Evolutionary conservation across 2,329 filamentous ascomycete species (phyloP).

Genomic region (Plenodomus lindquistii): DNA sequence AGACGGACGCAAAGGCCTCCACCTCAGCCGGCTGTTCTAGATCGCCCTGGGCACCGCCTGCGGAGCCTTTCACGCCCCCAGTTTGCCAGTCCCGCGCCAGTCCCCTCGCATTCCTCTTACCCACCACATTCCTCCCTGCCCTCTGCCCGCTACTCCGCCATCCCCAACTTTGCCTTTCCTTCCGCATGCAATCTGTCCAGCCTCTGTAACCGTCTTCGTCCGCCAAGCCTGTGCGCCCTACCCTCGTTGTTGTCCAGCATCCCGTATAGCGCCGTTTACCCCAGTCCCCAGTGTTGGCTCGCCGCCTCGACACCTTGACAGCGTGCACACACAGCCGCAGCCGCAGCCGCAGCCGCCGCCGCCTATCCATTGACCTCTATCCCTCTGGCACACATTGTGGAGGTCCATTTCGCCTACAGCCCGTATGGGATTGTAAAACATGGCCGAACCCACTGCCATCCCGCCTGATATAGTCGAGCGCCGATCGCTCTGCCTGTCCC

Average conservation of each 20-base stretch:
- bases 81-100: conserved; percentile 29
- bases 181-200: conserved; percentile 24
- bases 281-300: too few relatives aligned
- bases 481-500: conserved; percentile 49
- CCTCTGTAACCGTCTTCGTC: conserved; percentile 18
- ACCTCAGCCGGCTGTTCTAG: conserved; percentile 35
- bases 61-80: conserved; percentile 31
- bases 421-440: conserved; percentile 33
- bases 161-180: conserved; percentile 22
- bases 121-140: conserved; percentile 29
- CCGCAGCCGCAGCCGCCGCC: too few relatives aligned
- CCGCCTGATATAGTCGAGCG: conserved; percentile 48
- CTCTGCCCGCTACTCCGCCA: conserved; percentile 14
- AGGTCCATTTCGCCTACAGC: conserved; percentile 11
- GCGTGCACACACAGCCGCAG: too few relatives aligned
- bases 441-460: conserved; percentile 35
- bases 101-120: conserved; percentile 19
- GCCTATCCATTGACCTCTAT: conserved; percentile 8
- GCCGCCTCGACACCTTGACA: conserved; percentile 7
- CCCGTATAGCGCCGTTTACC: conserved; percentile 10
- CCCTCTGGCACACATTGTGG: conserved; percentile 17
- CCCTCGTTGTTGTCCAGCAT: conserved; percentile 6
- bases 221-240: conserved; percentile 18
- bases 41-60: conserved; percentile 31
- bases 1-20: conserved; percentile 29